phyloP scores from a whole-genome alignment of 2,329 filamentous ascomycete genomes.

The Blastomyces silverae region DNA sequence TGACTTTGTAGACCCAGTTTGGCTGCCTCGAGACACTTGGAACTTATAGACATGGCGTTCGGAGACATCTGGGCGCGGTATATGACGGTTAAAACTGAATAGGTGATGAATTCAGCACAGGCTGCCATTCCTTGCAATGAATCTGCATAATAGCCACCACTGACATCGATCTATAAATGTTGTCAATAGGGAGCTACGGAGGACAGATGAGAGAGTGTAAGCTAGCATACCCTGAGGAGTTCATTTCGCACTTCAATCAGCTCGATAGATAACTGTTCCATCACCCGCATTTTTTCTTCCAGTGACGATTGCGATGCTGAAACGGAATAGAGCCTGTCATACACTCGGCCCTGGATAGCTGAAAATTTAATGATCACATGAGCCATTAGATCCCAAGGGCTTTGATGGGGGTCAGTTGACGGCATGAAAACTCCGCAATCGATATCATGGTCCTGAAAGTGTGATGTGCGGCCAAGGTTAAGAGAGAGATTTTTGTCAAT shows the following conservation, averaged over 20 bases:
- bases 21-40: constrained; percentile 27
- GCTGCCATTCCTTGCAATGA: constrained; percentile 26
- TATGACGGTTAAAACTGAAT: constrained; percentile 34
- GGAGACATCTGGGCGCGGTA: constrained; percentile 32
- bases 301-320: constrained; percentile 21
- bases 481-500: constrained; percentile 54
- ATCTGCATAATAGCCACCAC: constrained; percentile 18
- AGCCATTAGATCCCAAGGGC: constrained; percentile 44
- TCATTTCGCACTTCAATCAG: constrained; percentile 25
- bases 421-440: constrained; percentile 40
- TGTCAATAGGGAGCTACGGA: constrained; percentile 19
- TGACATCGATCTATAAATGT: constrained; percentile 24
- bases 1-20: constrained; percentile 26
- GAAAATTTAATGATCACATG: constrained; percentile 51
- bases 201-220: constrained; percentile 1
- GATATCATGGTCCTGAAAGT: constrained; percentile 55
- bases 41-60: constrained; percentile 26
- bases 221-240: constrained; percentile 21
- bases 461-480: constrained; percentile 52
- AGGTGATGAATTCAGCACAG: constrained; percentile 34
- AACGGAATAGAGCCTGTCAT: constrained; percentile 49
- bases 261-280: constrained; percentile 24
- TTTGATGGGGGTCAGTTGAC: constrained; percentile 15
- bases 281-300: constrained; percentile 18
- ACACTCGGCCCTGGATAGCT: constrained; percentile 53